A percentile compares a stretch with the other conserved stretches of the same genome.
Evolutionary conservation across 768 basidiomycete species (phyloP).

Genomic region (Auriscalpium microsporum): DNA sequence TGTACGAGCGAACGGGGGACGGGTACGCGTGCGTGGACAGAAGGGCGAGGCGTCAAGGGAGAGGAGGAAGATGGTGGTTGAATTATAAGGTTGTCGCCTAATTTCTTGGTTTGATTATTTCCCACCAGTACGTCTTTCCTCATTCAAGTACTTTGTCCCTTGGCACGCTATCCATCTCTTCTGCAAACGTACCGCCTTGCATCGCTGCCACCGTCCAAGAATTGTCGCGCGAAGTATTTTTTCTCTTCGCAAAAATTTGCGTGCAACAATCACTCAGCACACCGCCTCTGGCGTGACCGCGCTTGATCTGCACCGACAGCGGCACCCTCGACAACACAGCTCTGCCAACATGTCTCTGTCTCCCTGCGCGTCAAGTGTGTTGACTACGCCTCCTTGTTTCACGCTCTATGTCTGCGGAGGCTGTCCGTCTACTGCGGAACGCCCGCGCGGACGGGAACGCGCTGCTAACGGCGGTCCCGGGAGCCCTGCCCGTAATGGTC

Average conservation of each 20-base stretch:
- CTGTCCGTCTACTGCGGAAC: neutral
- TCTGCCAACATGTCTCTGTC: neutral
- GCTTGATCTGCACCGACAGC: neutral
- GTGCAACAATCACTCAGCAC: neutral
- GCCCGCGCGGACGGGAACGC: neutral
- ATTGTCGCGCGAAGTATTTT: too few species aligned
- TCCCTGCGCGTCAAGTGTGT: neutral
- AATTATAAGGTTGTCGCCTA: slow-evolving; percentile 1
- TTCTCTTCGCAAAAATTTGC: neutral
- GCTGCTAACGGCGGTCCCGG: neutral
- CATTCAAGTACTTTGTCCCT: neutral
- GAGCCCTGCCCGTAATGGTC: neutral
- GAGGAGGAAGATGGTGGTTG: neutral
- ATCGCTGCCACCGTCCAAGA: neutral
- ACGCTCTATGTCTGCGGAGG: neutral
- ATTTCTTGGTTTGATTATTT: neutral
- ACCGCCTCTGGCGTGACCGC: neutral
- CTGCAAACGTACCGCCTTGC: neutral
- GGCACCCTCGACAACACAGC: neutral
- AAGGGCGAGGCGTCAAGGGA: neutral
- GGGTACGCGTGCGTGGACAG: neutral
- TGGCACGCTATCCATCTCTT: neutral
- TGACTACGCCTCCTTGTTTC: neutral
- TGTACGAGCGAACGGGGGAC: neutral
- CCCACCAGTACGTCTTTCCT: neutral